Evolutionary conservation across 2,329 filamentous ascomycete genomes (phyloP).

Genomic region (Botrytis fragariae): DNA sequence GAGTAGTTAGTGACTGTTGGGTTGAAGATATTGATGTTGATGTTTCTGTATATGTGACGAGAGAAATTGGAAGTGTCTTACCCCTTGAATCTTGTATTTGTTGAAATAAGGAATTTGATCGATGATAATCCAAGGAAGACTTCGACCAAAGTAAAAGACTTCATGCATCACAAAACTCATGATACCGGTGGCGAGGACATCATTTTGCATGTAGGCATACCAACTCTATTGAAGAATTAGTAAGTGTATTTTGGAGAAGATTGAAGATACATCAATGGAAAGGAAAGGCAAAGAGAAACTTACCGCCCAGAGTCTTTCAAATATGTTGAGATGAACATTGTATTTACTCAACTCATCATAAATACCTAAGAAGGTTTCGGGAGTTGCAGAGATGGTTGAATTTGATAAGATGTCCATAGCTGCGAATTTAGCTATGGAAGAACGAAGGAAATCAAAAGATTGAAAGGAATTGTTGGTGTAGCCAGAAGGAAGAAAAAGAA

Average conservation of each 20-base stretch:
- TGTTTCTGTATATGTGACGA: neutral
- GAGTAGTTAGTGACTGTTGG: neutral
- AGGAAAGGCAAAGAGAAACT: conserved; percentile 38
- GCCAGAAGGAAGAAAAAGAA: neutral
- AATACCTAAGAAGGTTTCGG: conserved; percentile 51
- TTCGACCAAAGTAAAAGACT: conserved; percentile 85
- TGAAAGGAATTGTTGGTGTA: neutral
- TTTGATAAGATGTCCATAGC: conserved; percentile 29
- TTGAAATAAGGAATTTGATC: conserved; percentile 84
- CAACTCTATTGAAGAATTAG: conserved; percentile 56
- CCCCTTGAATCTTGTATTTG: conserved; percentile 87
- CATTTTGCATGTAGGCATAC: conserved; percentile 98
- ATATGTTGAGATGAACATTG: conserved; percentile 77
- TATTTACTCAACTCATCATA: conserved; percentile 64
- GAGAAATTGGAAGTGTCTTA: neutral
- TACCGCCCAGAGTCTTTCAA: conserved; percentile 86
- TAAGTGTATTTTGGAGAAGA: neutral
- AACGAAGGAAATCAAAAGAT: neutral
- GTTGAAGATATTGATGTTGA: neutral
- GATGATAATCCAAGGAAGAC: conserved; percentile 88
- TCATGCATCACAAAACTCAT: conserved; percentile 98
- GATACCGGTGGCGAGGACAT: conserved; percentile 92
- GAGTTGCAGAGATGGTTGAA: conserved; percentile 32
- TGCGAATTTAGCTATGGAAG: conserved; percentile 23
- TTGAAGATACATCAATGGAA: neutral